These are phyloP conservation scores for Mixia osmundae DNA, from an alignment of 1,284 basidiomycete species.

Conservation along the genomic window DNA sequence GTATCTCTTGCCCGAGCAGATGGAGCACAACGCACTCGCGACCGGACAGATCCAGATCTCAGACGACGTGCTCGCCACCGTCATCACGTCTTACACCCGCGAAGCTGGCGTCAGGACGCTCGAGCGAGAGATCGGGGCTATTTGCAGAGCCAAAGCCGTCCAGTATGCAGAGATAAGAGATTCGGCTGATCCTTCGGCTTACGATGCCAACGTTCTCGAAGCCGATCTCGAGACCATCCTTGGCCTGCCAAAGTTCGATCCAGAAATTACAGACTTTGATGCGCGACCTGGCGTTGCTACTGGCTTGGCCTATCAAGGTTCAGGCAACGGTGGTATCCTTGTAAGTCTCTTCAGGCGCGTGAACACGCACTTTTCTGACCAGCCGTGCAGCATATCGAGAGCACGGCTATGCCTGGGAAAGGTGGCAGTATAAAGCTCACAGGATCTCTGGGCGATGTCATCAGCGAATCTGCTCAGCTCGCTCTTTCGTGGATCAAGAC, in stretches of 20 bases:
- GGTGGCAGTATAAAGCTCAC: constrained; percentile 52
- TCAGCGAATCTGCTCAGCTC: constrained; percentile 68
- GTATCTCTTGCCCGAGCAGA: constrained; percentile 86
- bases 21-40: constrained; percentile 67
- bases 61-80: constrained; percentile 52
- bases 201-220: constrained; percentile 73
- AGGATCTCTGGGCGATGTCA: constrained; percentile 54
- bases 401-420: constrained; percentile 43
- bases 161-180: not conserved
- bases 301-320: constrained; percentile 65
- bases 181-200: not conserved
- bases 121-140: constrained; percentile 36
- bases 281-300: constrained; percentile 58
- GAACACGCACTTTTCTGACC: too few relatives aligned
- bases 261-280: constrained; percentile 36
- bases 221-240: constrained; percentile 79
- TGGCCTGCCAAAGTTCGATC: constrained; percentile 67
- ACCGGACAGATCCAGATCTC: constrained; percentile 57
- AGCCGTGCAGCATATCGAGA: constrained; percentile 60
- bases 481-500: constrained; percentile 46
- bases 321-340: constrained; percentile 76
- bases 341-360: too few relatives aligned
- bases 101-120: constrained; percentile 87
- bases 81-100: constrained; percentile 91
- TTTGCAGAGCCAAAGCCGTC: not conserved